Evolutionary conservation across 306 rosid genomes (phyloP).

Genomic region (Inga laurina): DNA sequence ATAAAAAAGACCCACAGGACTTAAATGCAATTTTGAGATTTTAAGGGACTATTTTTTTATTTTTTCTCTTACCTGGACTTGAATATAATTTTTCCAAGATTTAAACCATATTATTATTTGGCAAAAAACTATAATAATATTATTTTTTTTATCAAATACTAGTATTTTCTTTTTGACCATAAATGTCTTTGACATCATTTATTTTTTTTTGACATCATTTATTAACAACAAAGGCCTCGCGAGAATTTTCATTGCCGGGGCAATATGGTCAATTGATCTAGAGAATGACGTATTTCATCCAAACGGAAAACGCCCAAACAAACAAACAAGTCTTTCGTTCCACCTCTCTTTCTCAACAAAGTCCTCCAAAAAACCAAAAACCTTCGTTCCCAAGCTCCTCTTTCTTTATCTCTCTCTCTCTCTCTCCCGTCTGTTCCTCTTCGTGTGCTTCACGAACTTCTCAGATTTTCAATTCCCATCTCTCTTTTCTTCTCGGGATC

Average conservation of each 20-base stretch:
- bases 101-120: too few relatives aligned
- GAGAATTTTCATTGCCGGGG: background rate
- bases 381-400: slow-evolving; percentile 57
- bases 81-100: too few relatives aligned
- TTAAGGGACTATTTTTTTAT: too few relatives aligned
- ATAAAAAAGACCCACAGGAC: too few relatives aligned
- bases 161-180: too few relatives aligned
- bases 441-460: slow-evolving; percentile 21
- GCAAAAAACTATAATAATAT: too few relatives aligned
- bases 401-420: background rate
- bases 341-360: slow-evolving; percentile 17
- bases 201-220: too few relatives aligned
- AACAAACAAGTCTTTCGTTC: slow-evolving; percentile 27
- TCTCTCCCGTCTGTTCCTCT: slow-evolving; percentile 18
- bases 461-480: slow-evolving; percentile 35
- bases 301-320: slow-evolving; percentile 29
- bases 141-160: too few relatives aligned
- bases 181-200: too few relatives aligned
- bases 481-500: slow-evolving; percentile 41
- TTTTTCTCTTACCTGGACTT: too few relatives aligned
- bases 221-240: background rate
- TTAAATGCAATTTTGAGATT: too few relatives aligned
- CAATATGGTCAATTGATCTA: background rate
- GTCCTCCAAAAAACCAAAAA: slow-evolving; percentile 25
- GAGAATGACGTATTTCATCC: background rate